phyloP scores from a whole-genome alignment of 2,329 filamentous ascomycete species.

The Penicillium sp. region DNA sequence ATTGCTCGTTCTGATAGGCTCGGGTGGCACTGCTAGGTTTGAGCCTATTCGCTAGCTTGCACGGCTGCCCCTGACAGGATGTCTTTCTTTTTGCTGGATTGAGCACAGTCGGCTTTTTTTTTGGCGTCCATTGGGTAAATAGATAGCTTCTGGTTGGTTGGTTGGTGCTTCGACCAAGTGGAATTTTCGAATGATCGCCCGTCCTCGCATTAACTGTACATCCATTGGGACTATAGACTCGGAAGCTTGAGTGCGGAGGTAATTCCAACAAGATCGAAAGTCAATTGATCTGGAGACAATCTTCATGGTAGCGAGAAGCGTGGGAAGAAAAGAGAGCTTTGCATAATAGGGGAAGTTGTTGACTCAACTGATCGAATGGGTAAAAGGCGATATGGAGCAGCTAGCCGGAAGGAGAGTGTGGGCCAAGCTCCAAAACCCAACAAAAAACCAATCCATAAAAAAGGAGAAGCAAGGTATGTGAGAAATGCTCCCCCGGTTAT shows the following conservation, averaged over 20 bases:
- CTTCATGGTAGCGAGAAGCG: not conserved
- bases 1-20: slow-evolving; percentile 6
- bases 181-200: too few relatives aligned
- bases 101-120: too few relatives aligned
- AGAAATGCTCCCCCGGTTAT: too few relatives aligned
- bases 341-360: slow-evolving; percentile 5
- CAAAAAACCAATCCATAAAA: too few relatives aligned
- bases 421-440: too few relatives aligned
- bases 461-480: too few relatives aligned
- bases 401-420: slow-evolving; percentile 15
- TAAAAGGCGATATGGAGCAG: slow-evolving; percentile 9
- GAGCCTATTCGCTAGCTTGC: slow-evolving; percentile 15
- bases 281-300: too few relatives aligned
- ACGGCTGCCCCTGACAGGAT: slow-evolving; percentile 5
- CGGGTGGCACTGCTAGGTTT: slow-evolving; percentile 5
- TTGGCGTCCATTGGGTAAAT: not conserved
- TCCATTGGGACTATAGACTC: too few relatives aligned
- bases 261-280: too few relatives aligned
- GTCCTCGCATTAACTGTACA: too few relatives aligned
- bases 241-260: too few relatives aligned
- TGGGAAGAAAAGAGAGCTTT: not conserved
- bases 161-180: too few relatives aligned
- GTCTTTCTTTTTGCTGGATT: not conserved
- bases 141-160: not conserved
- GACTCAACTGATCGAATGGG: slow-evolving; percentile 6